A percentile compares a stretch with the other conserved stretches of the same genome.
Evolutionary conservation across 345 rosid genomes (phyloP).

Genomic region (Eucalyptus pauciflora): DNA sequence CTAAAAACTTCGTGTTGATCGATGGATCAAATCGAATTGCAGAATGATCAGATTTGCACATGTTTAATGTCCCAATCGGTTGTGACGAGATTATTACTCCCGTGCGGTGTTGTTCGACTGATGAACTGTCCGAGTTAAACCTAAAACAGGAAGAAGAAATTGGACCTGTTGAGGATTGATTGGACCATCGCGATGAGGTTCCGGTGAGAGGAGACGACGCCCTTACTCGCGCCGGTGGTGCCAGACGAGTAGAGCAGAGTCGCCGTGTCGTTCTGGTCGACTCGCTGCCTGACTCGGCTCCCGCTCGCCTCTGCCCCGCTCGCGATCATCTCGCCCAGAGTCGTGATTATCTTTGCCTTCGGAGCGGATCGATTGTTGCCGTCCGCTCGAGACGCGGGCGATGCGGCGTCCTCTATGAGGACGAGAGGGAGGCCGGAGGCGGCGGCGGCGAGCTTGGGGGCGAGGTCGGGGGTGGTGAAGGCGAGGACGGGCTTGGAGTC

Average conservation of each 20-base stretch:
- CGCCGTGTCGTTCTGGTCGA: slow-evolving; percentile 65
- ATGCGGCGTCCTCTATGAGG: slow-evolving; percentile 36
- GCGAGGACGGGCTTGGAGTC: slow-evolving; percentile 66
- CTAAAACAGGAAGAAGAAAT: not conserved
- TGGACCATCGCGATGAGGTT: slow-evolving; percentile 63
- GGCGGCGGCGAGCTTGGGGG: slow-evolving; percentile 41
- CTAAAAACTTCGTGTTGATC: not conserved
- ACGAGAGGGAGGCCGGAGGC: slow-evolving; percentile 32
- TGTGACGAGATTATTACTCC: not conserved
- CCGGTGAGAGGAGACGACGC: slow-evolving; percentile 66
- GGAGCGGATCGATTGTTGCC: not conserved
- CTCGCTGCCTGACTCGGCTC: slow-evolving; percentile 42
- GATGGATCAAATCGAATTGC: not conserved
- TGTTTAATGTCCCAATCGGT: not conserved
- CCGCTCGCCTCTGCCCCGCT: slow-evolving; percentile 6
- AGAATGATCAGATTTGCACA: not conserved
- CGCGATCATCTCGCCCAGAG: slow-evolving; percentile 51
- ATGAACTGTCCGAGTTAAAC: not conserved
- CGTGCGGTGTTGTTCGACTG: not conserved
- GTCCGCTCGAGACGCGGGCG: not conserved
- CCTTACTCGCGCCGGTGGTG: slow-evolving; percentile 85
- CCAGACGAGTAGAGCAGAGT: slow-evolving; percentile 88
- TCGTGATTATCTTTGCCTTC: slow-evolving; percentile 14
- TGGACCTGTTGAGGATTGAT: slow-evolving; percentile 15
- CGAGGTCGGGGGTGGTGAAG: slow-evolving; percentile 48